Evolutionary conservation across 805 yeast genomes (phyloP).

Genomic region (Myxozyma monticola): DNA sequence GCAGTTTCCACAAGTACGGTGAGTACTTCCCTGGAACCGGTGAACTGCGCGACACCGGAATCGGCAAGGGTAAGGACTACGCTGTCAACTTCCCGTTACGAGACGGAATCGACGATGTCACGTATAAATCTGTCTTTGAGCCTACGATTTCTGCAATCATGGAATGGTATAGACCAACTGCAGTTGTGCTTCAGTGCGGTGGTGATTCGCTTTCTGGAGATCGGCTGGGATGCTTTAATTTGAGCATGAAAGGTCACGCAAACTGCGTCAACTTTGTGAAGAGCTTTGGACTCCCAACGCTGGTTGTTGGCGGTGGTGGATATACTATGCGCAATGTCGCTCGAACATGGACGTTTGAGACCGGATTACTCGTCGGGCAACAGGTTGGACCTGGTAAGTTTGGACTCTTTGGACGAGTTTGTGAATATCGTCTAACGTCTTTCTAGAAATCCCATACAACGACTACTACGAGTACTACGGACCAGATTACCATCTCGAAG

Average conservation of each 20-base stretch:
- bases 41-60: constrained; percentile 81
- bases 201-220: constrained; percentile 95
- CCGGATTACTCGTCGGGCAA: constrained; percentile 71
- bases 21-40: constrained; percentile 98
- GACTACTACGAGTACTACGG: constrained; percentile 97
- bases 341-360: constrained; percentile 93
- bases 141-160: constrained; percentile 78
- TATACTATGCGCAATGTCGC: constrained; percentile 95
- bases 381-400: constrained; percentile 47
- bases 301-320: constrained; percentile 97
- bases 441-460: constrained; percentile 81
- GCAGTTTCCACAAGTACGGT: constrained; percentile 93
- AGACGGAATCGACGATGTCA: constrained; percentile 94
- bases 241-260: constrained; percentile 90
- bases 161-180: constrained; percentile 88
- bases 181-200: constrained; percentile 94
- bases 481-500: constrained; percentile 93
- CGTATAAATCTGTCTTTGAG: constrained; percentile 73
- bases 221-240: constrained; percentile 88
- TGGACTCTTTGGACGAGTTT: background rate
- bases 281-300: constrained; percentile 84
- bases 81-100: constrained; percentile 88
- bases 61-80: constrained; percentile 84
- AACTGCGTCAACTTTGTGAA: constrained; percentile 90
- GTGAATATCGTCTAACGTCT: no score